Base-by-base conservation (phyloP, 83 land plant species). In the Thuja plicata region DNA sequence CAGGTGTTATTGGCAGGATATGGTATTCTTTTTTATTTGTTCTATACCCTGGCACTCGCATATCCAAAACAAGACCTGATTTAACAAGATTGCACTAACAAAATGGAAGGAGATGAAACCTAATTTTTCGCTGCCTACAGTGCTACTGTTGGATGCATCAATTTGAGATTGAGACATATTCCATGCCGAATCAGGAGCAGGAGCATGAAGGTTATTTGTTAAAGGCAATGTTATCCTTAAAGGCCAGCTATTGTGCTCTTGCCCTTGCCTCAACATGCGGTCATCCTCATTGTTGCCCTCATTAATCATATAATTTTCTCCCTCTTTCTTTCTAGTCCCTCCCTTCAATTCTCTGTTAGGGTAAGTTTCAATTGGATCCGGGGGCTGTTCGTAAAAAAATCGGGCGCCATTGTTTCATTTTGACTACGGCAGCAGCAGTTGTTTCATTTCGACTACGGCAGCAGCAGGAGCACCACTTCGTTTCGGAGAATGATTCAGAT, bases 81-180 rank as follows among this genome's bases (percentile, higher is more conserved):
- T n/a, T n/a, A n/a, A n/a, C n/a, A n/a, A n/a, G n/a, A 62, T 62
- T 6, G 27, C 21, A 62, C 8, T 62, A n/a, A 62, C 70, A 62
- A 62, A 27, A 62, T 62, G n/a, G 70, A 62, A 62, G 27, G 70
- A 21, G 70, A 79, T 79, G 34, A 17, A 79, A 79, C 82, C 82
- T 79, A 38, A 34, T 12, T 79, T 79, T 35, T 79, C 82, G 21
- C 82, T 79, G 10, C 21, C 43, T 79, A 41, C 82, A 79, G 41
- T 79, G 82, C 82, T 79, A 38, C 41, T 79, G 82, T 12, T 79
- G 82, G 82, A 79, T 1, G 82, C 15, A 79, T 79, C 82, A 13
- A 79, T 34, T 38, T 35, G 82, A 79, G 41, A 79, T 4, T 15
- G 21, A 79, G 40, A 79, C 40, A 79, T 10, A 38, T 62, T 21